Conservation (phyloP, 2,329 filamentous ascomycete genomes). For the Fusarium sp. region DNA sequence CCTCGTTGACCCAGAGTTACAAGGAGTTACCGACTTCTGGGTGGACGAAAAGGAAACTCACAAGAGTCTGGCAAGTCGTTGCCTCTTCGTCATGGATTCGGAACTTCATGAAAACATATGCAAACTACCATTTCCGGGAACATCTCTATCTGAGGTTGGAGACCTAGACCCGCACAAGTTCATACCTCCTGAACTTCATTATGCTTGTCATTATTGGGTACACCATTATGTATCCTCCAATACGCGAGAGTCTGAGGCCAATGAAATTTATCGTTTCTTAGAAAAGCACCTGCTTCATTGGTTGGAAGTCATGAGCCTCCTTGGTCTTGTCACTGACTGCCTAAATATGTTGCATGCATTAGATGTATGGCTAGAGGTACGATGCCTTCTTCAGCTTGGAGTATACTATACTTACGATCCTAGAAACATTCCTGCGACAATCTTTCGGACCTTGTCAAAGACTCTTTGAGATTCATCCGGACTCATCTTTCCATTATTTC, state of each 20-base stretch:
- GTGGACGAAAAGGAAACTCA: background rate
- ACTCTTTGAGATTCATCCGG: background rate
- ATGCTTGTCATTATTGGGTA: constrained; percentile 41
- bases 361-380: background rate
- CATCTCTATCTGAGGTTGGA: accelerated
- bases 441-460: background rate
- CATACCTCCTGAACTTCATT: background rate
- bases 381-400: accelerated
- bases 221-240: constrained; percentile 33
- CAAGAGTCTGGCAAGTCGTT: background rate
- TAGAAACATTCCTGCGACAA: background rate
- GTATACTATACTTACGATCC: background rate
- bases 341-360: background rate
- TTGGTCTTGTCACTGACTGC: background rate
- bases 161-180: accelerated
- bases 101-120: background rate
- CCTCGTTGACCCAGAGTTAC: background rate
- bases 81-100: background rate
- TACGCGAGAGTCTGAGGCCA: accelerated
- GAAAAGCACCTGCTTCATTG: background rate
- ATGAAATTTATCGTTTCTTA: accelerated
- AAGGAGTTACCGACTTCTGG: background rate
- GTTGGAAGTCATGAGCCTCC: background rate
- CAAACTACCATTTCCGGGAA: background rate
- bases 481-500: background rate